Evolutionary conservation across 768 basidiomycete genomes (phyloP), one percentile per base, ranked within the genome.

Genomic region (Austroboletus eburneus): DNA sequence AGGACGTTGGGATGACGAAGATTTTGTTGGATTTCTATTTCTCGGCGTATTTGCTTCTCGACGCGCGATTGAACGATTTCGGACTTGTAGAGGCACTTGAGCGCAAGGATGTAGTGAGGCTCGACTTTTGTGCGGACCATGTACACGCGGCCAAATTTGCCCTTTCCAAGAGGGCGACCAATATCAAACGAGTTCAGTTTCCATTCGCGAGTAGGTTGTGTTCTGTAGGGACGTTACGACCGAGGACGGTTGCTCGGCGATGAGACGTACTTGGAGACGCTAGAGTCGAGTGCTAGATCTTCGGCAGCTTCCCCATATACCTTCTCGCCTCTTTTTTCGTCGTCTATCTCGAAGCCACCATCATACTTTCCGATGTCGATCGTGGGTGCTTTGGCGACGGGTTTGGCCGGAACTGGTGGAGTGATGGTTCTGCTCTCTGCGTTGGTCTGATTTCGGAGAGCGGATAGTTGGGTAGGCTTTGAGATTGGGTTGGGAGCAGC

Each of bases 11-110:
- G 95, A 64, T 98, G 95, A 43, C 95, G 80, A 34, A 97, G 78
- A 68, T 97, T 94, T 61, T 91, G 88, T 57, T 97, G 95, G 48
- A 99, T 98, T 65, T 98, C 96, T 57, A 99, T 98, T 67, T 99
- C 96, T 43, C 96, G 80, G 30, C 96, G 80, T 50, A 94, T 89
- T 66, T 99, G 96, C 63, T 95, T 97, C 73, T 98, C 95, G 39
- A 97, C 93, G 55, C 83, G 82, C 51, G 83, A 83, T 56, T 87
- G 77, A 38, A 98, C 81, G 61, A 99, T 87, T 69, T 99, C 96
- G 43, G 87, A 86, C 72, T 98, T 99, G 77, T 94, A 94, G 46
- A 97, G 76, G 52, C 90, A 93, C 69, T 98, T 98, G 68, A 98
- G 82, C 20, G 95, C 95, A 58, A 98, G 81, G 63, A 97, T 95